A percentile compares a stretch with the other conserved stretches of the same genome.
phyloP scores from a whole-genome alignment of 2,329 filamentous ascomycete genomes.

The Emmonsia crescens region DNA sequence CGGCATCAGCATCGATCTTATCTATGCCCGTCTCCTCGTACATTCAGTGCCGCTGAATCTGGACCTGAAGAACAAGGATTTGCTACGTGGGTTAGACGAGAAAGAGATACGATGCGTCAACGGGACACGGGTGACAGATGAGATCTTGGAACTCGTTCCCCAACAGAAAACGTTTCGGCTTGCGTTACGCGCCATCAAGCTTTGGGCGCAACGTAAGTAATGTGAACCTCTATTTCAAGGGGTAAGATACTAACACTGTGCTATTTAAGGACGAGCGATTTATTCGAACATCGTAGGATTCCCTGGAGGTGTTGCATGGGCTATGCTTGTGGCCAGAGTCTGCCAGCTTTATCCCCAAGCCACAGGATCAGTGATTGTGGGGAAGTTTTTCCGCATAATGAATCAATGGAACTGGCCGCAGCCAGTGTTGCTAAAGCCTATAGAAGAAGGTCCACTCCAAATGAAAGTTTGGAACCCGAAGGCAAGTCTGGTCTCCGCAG shows the following conservation, averaged over 20 bases:
- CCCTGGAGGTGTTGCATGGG: constrained; percentile 94
- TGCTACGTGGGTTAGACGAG: constrained; percentile 78
- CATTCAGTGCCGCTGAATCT: constrained; percentile 62
- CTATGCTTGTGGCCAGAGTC: constrained; percentile 89
- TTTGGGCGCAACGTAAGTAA: constrained; percentile 70
- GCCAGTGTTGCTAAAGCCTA: constrained; percentile 80
- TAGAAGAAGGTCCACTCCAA: constrained; percentile 69
- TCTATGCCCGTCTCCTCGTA: constrained; percentile 67
- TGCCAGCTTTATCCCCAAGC: constrained; percentile 95
- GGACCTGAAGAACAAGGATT: constrained; percentile 68
- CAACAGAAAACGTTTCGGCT: constrained; percentile 82
- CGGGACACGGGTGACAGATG: constrained; percentile 86
- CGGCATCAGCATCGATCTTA: constrained; percentile 88
- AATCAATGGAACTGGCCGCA: constrained; percentile 86
- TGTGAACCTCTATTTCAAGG: not conserved
- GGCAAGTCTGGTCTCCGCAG: constrained; percentile 37
- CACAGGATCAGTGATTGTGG: constrained; percentile 74
- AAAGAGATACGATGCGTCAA: constrained; percentile 81
- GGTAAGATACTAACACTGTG: not conserved
- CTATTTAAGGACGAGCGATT: constrained; percentile 56
- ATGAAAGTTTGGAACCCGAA: constrained; percentile 92
- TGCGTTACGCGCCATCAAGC: constrained; percentile 82
- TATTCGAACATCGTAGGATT: constrained; percentile 96
- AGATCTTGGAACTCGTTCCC: constrained; percentile 80
- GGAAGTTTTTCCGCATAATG: constrained; percentile 92